A percentile compares a stretch with the other conserved stretches of the same genome.
Evolutionary conservation across 192 early-diverging fungal species (phyloP).

Genomic region (Linnemannia elongata): DNA sequence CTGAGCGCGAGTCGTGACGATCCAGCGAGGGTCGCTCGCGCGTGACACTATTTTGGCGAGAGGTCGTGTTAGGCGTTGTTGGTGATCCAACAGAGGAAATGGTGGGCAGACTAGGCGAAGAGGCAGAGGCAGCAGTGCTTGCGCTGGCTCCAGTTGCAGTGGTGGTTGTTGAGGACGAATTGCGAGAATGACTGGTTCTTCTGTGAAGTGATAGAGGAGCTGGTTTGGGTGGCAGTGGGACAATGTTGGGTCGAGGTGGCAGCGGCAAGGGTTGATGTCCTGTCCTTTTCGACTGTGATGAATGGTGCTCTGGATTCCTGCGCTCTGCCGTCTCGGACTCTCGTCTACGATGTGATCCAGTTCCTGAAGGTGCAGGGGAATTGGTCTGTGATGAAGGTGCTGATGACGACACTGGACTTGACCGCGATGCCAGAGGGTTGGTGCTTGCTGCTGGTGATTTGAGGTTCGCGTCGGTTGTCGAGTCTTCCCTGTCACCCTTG

Average conservation of each 20-base stretch:
- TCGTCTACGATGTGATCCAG: conserved; percentile 7
- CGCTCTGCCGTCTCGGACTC: conserved; percentile 28
- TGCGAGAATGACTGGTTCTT: conserved; percentile 35
- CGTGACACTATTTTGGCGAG: conserved; percentile 11
- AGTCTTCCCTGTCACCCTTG: conserved; percentile 1
- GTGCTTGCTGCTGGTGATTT: conserved; percentile 24
- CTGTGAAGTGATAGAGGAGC: background rate
- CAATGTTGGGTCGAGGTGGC: conserved; percentile 44
- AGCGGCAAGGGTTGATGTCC: conserved; percentile 34
- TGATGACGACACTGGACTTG: conserved; percentile 18
- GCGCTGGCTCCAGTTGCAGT: background rate
- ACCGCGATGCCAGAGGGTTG: background rate
- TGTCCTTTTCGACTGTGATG: conserved; percentile 23
- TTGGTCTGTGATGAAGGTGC: background rate
- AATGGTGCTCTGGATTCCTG: conserved; percentile 12
- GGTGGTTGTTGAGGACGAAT: conserved; percentile 15
- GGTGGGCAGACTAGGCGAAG: conserved; percentile 20
- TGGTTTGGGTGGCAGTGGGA: conserved; percentile 50
- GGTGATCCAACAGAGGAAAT: background rate
- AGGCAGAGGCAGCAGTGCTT: background rate
- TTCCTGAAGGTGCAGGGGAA: conserved; percentile 14
- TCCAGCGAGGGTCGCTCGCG: background rate
- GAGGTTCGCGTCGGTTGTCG: background rate
- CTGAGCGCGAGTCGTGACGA: background rate
- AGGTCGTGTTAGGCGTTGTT: background rate